Evolutionary conservation across 306 rosid genomes (phyloP), one percentile per base, ranked within the genome.

Genomic region (Dryas octopetala): DNA sequence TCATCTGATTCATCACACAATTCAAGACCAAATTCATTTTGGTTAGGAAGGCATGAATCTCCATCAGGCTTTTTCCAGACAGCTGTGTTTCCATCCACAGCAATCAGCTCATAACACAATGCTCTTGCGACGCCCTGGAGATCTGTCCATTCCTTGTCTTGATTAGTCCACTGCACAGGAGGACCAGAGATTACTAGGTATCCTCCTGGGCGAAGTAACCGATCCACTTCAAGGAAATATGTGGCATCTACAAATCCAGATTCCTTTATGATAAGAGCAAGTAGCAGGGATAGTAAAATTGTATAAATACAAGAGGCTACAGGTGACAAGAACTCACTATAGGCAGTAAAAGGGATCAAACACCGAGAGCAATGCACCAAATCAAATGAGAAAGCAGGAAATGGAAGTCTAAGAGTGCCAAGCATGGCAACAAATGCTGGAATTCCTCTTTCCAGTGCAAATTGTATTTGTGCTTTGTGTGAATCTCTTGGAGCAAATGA

Each of bases 401-500:
- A 90, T 38, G 99, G 99, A 64, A 96, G 98, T 76, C 96, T 88
- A 38, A 85, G 97, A 77, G 99, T 96, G 70, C 99, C 99, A 77
- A 96, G 98, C 99, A 96, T 96, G 76, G 96, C 97, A 79, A 88
- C 93, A 80, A 96, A 88, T 78, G 99, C 99, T 23, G 99, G 97
- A 86, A 96, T 58, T 71, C 99, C 99, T 90, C 99, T 88, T 86
- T 96, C 99, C 6, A 92, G 80, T 7, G 98, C 99, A 86, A 96
- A 96, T 68, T 96, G 98, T 78, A 96, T 96, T 82, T 96, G 99
- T 65, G 99, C 74, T 81, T 96, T 92, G 79, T 96, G 99, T 1
- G 99, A 96, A 83, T 96, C 99, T 84, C 99, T 92, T 71, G 99
- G 99, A 79, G 99, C 99, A 86, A 96, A 92, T 46, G 97, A 96